A percentile compares a stretch with the other conserved stretches of the same genome.
These are phyloP conservation scores for Achaetomiella virescens DNA, from an alignment of 495 filamentous ascomycete species.

Conservation along the genomic window DNA sequence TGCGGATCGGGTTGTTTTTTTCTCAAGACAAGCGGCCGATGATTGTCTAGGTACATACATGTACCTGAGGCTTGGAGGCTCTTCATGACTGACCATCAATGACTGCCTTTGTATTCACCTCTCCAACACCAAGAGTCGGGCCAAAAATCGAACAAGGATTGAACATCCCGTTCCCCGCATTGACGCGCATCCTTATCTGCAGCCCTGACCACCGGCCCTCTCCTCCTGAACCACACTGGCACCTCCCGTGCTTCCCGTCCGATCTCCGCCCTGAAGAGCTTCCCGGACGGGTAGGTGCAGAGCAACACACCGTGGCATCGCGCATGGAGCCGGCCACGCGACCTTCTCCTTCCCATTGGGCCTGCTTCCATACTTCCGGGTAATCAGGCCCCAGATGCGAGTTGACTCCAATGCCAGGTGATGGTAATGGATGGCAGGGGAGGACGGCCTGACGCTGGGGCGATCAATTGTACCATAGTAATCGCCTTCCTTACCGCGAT, in stretches of 20 bases:
- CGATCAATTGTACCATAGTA: too few species aligned
- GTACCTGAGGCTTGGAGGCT: too few species aligned
- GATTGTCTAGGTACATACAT: too few species aligned
- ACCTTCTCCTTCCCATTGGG: not conserved
- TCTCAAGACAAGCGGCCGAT: too few species aligned
- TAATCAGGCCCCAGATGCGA: not conserved
- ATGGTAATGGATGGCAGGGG: not conserved
- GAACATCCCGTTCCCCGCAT: not conserved
- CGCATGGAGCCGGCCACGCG: not conserved
- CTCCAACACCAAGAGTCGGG: too few species aligned
- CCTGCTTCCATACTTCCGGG: not conserved
- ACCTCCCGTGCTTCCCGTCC: not conserved
- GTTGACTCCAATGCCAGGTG: not conserved
- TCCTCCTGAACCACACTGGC: not conserved
- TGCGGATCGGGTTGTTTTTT: not conserved
- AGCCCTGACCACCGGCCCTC: not conserved
- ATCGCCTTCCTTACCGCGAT: too few species aligned
- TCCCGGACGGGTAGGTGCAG: conserved; percentile 19
- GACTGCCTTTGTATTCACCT: too few species aligned
- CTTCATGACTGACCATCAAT: too few species aligned
- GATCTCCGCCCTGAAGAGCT: not conserved
- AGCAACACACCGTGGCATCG: not conserved
- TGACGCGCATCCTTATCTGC: conserved; percentile 1
- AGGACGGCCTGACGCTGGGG: too few species aligned
- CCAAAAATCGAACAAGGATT: not conserved